Percentiles rank a stretch among this genome's conserved stretches.
Evolutionary conservation across 1,284 basidiomycete genomes (phyloP).

Genomic region (Sphaerobolus stellatus): DNA sequence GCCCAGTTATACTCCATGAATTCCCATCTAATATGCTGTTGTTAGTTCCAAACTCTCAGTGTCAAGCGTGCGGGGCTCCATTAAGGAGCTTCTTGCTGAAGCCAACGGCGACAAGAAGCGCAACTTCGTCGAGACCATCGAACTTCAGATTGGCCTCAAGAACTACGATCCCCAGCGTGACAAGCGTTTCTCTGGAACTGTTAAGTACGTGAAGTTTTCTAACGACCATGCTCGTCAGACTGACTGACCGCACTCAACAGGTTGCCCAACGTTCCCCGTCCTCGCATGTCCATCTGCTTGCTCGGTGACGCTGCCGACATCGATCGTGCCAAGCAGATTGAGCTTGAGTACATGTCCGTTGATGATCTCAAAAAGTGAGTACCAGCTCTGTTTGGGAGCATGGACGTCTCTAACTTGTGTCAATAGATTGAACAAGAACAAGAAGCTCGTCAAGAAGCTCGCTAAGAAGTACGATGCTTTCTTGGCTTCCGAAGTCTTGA

Average conservation of each 20-base stretch:
- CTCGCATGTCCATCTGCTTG: conserved; percentile 99
- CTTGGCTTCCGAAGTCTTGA: conserved; percentile 95
- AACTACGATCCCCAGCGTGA: conserved; percentile 97
- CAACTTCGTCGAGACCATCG: conserved; percentile 91
- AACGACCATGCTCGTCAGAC: neutral
- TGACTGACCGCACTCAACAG: conserved; percentile 39
- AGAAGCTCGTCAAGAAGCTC: conserved; percentile 99
- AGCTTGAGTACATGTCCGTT: conserved; percentile 98
- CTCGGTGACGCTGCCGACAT: conserved; percentile 99
- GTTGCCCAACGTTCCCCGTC: conserved; percentile 95
- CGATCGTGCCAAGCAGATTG: conserved; percentile 97
- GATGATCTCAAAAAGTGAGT: conserved; percentile 97
- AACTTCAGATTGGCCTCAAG: conserved; percentile 96
- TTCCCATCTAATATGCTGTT: too few species aligned
- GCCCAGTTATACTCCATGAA: too few species aligned
- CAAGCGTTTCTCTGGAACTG: conserved; percentile 97
- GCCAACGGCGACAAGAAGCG: conserved; percentile 82
- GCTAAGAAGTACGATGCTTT: conserved; percentile 99
- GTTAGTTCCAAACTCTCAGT: conserved; percentile 96
- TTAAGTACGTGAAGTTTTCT: conserved; percentile 61
- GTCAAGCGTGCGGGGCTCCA: conserved; percentile 97
- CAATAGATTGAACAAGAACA: conserved; percentile 95
- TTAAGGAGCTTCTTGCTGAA: conserved; percentile 80
- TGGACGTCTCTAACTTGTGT: too few species aligned
- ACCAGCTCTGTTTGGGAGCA: too few species aligned